phyloP scores from a whole-genome alignment of 1,284 basidiomycete genomes.

The Phellopilus nigrolimitatus region DNA sequence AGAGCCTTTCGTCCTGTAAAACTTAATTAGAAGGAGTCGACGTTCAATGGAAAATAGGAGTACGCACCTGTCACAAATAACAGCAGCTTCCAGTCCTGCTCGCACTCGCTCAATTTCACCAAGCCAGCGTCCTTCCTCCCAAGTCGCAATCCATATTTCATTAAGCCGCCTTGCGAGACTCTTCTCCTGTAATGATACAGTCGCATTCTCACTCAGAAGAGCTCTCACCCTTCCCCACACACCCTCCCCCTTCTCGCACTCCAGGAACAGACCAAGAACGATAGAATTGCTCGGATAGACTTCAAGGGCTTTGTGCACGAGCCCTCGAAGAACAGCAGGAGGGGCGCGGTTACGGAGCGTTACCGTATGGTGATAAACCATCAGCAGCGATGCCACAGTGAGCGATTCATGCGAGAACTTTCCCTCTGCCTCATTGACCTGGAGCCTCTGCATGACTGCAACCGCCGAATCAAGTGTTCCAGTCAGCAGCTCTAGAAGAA shows the following conservation, averaged over 20 bases:
- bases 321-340: slow-evolving; percentile 54
- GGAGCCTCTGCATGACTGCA: slow-evolving; percentile 43
- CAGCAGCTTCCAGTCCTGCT: slow-evolving; percentile 52
- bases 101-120: slow-evolving; percentile 67
- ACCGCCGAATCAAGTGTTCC: slow-evolving; percentile 40
- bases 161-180: slow-evolving; percentile 52
- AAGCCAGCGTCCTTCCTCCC: slow-evolving; percentile 68
- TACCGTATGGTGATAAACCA: slow-evolving; percentile 59
- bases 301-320: slow-evolving; percentile 51
- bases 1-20: slow-evolving; percentile 59
- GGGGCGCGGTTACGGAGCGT: slow-evolving; percentile 54
- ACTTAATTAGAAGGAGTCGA: background rate
- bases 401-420: slow-evolving; percentile 52
- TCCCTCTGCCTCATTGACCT: slow-evolving; percentile 26
- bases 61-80: slow-evolving; percentile 60
- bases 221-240: slow-evolving; percentile 65
- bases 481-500: slow-evolving; percentile 59
- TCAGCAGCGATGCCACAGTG: slow-evolving; percentile 48
- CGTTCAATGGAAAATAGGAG: slow-evolving; percentile 3
- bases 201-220: slow-evolving; percentile 44
- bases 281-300: slow-evolving; percentile 69
- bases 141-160: slow-evolving; percentile 74
- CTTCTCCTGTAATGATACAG: slow-evolving; percentile 37
- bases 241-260: slow-evolving; percentile 70
- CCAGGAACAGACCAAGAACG: slow-evolving; percentile 72